Evolutionary conservation across 768 basidiomycete genomes (phyloP).

Genomic region (Cubamyces sp.): DNA sequence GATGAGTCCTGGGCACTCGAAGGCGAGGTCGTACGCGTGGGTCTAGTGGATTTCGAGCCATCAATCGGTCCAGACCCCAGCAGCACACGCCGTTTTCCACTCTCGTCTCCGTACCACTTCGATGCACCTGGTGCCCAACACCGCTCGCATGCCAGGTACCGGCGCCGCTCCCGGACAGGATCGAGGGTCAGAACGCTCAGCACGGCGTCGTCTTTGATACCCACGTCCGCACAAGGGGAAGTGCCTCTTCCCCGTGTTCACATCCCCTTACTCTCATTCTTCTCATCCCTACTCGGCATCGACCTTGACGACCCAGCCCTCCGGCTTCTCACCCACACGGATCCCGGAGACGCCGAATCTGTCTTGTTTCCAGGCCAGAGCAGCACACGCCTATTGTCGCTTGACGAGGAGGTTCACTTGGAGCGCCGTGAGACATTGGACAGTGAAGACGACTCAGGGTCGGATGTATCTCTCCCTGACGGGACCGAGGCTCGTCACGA

Average conservation of each 20-base stretch:
- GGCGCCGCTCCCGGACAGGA: conserved; percentile 19
- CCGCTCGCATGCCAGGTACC: conserved; percentile 3
- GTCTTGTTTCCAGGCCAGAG: conserved; percentile 39
- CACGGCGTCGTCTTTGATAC: conserved; percentile 6
- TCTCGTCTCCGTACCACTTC: neutral
- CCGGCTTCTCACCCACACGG: conserved; percentile 40
- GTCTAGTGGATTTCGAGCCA: conserved; percentile 22
- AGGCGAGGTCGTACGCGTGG: conserved; percentile 26
- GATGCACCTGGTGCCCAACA: neutral
- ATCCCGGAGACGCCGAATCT: conserved; percentile 33
- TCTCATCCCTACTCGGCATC: conserved; percentile 40
- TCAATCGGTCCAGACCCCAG: neutral
- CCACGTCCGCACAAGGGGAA: conserved; percentile 2
- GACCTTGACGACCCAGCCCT: conserved; percentile 45
- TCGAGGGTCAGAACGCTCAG: conserved; percentile 20
- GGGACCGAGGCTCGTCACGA: neutral
- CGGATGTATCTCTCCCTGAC: neutral
- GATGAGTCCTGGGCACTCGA: conserved; percentile 29
- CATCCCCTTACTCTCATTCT: conserved; percentile 43
- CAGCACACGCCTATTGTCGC: conserved; percentile 16
- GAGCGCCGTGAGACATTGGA: neutral
- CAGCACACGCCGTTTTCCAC: neutral
- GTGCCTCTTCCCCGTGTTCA: conserved; percentile 38
- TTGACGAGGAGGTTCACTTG: neutral
- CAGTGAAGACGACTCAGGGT: neutral